phyloP scores from a whole-genome alignment of 352 stramenopile species.

The Plasmopara viticola region DNA sequence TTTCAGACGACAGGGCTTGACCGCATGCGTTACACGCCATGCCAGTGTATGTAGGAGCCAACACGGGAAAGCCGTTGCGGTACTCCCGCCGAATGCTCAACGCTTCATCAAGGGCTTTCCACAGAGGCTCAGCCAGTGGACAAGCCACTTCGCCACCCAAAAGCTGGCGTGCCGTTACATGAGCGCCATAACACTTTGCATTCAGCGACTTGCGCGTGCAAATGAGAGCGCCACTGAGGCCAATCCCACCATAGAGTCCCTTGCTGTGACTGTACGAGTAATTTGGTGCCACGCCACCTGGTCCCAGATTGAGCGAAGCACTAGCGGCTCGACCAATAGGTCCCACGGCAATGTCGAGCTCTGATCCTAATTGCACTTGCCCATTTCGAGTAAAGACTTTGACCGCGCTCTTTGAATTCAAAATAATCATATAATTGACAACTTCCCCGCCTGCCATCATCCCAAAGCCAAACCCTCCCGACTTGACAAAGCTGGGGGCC shows the following conservation, averaged over 20 bases:
- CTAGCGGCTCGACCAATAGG: constrained; percentile 63
- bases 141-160: constrained; percentile 64
- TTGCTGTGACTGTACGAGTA: constrained; percentile 80
- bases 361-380: constrained; percentile 68
- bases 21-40: constrained; percentile 51
- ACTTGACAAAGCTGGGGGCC: constrained; percentile 63
- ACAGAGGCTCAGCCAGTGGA: constrained; percentile 51
- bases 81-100: constrained; percentile 61
- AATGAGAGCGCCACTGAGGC: constrained; percentile 60
- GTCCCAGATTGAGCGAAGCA: constrained; percentile 53
- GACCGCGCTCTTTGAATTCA: constrained; percentile 63
- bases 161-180: constrained; percentile 59
- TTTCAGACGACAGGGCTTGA: constrained; percentile 41
- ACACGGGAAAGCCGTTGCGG: constrained; percentile 48
- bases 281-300: constrained; percentile 58
- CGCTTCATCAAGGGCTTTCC: constrained; percentile 52
- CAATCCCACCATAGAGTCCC: constrained; percentile 67
- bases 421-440: constrained; percentile 79
- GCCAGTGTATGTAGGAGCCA: constrained; percentile 38
- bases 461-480: constrained; percentile 64
- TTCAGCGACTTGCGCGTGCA: constrained; percentile 73
- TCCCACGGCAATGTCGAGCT: constrained; percentile 63
- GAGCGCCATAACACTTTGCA: constrained; percentile 57
- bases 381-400: constrained; percentile 77
- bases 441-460: constrained; percentile 82